Percentiles rank a stretch among this genome's conserved stretches.
Evolutionary conservation across 1,284 basidiomycete genomes (phyloP).

Genomic region (Apiotrichum montevideense): DNA sequence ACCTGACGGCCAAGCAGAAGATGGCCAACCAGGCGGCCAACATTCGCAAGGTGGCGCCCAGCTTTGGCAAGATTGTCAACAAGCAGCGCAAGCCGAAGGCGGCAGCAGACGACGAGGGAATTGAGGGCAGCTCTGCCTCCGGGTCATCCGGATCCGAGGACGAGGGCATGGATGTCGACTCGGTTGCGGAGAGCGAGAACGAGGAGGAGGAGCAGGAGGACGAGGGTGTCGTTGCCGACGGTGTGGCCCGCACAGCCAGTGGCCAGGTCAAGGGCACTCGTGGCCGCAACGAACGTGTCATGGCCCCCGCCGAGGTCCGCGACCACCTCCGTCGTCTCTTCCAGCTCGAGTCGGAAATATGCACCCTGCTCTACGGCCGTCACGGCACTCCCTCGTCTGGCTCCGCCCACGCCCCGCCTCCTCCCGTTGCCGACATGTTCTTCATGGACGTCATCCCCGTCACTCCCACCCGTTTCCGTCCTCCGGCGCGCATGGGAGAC

Average conservation of each 20-base stretch:
- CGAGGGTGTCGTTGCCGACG: conserved; percentile 47
- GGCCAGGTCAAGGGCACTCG: conserved; percentile 68
- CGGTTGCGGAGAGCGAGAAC: conserved; percentile 53
- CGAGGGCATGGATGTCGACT: conserved; percentile 39
- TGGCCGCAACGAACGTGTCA: conserved; percentile 78
- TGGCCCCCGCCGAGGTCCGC: conserved; percentile 86
- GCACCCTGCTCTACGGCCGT: conserved; percentile 82
- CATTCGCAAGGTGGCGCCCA: conserved; percentile 33
- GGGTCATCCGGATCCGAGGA: conserved; percentile 55
- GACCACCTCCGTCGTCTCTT: conserved; percentile 88
- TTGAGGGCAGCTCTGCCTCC: conserved; percentile 22
- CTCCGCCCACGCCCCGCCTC: conserved; percentile 34
- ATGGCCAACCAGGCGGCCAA: conserved; percentile 54
- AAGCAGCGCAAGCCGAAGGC: conserved; percentile 46
- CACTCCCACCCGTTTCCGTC: conserved; percentile 91
- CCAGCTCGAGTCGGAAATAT: conserved; percentile 71
- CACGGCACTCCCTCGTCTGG: conserved; percentile 65
- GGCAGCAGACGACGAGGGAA: conserved; percentile 40
- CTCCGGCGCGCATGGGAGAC: conserved; percentile 87
- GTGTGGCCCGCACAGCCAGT: conserved; percentile 57
- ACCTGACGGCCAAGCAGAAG: conserved; percentile 75
- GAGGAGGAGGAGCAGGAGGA: conserved; percentile 29
- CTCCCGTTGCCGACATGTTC: conserved; percentile 72
- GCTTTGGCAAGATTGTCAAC: conserved; percentile 47
- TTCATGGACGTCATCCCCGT: conserved; percentile 92